Conservation (phyloP, 495 filamentous ascomycete genomes). For the Neurospora cerealis region DNA sequence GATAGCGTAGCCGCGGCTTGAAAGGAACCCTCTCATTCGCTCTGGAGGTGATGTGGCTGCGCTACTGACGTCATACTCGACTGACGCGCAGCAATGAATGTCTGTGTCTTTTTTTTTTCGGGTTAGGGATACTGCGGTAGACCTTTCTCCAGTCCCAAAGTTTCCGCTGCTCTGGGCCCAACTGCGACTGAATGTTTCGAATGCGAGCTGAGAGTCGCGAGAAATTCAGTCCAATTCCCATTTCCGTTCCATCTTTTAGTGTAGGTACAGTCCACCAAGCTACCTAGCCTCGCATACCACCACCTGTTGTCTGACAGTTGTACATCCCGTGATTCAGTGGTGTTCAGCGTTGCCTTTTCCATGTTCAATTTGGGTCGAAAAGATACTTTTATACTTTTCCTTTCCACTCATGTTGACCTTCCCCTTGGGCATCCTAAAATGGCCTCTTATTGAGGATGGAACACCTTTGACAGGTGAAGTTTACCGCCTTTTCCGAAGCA, state of each 20-base stretch:
- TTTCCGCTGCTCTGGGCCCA: background rate
- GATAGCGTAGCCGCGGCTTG: background rate
- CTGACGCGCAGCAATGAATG: background rate
- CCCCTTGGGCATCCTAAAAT: background rate
- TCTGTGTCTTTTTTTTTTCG: background rate
- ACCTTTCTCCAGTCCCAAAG: background rate
- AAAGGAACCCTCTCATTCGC: background rate
- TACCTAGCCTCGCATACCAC: background rate
- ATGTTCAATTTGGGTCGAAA: background rate
- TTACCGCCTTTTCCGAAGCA: background rate
- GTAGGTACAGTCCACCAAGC: background rate
- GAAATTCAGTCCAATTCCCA: background rate
- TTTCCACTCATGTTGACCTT: background rate
- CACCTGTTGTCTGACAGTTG: background rate
- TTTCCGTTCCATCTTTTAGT: background rate
- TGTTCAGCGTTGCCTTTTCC: background rate
- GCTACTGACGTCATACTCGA: constrained; percentile 1
- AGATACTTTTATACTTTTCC: background rate
- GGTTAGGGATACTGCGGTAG: background rate
- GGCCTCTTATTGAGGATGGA: background rate
- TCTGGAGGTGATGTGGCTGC: background rate
- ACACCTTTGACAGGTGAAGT: background rate
- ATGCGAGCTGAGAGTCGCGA: background rate
- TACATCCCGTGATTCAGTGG: background rate
- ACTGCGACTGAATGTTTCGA: background rate